Base-by-base conservation (phyloP, 129 eudicot species). In the Calendula officinalis region DNA sequence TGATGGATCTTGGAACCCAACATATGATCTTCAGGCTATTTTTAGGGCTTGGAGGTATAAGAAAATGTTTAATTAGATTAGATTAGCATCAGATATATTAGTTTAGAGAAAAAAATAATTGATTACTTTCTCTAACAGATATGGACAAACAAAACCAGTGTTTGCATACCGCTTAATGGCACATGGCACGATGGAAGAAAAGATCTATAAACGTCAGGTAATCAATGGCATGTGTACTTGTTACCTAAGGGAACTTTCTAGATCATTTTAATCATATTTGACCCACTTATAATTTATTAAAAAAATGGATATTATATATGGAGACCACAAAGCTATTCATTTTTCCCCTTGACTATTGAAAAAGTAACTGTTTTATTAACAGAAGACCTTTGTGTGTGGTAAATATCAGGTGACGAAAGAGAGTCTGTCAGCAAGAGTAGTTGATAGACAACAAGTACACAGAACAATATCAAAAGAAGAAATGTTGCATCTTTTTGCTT, bases 1-100 rank as follows among this genome's bases (percentile, higher is more conserved):
- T 40, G 98, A 92, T 77, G 96, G 96, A 49, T 88, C 98, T 57
- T 92, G 98, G 98, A 92, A 92, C 68, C 98, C 98, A 47, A 92
- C 98, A 44, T 74, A 88, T 30, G 98, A 92, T 83, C 98, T 92
- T 81, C 98, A 92, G 74, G 98, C 98, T 69, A 88, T 92, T 66
- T 92, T 70, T 75, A 82, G 98, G 57, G 98, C 75, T 71, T 92
- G 98, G 98, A 88, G 98, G 98, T 92, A 83, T 48, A 70, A 39
- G 40, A 41, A 32, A 7, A 49, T 54, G 36, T 4, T 67, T 40
- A 49, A 46, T 60, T 43, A 32, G 8, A 41, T 41, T 16, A 55
- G 47, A 46, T 39, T 39, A 34, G 11, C 30, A 30, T n/a, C n/a
- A n/a, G n/a, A n/a, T 49, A 12, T 30, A 55, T 70, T 8, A 17